Conservation (phyloP, 495 filamentous ascomycete species). For the Hyaloscypha variabilis region DNA sequence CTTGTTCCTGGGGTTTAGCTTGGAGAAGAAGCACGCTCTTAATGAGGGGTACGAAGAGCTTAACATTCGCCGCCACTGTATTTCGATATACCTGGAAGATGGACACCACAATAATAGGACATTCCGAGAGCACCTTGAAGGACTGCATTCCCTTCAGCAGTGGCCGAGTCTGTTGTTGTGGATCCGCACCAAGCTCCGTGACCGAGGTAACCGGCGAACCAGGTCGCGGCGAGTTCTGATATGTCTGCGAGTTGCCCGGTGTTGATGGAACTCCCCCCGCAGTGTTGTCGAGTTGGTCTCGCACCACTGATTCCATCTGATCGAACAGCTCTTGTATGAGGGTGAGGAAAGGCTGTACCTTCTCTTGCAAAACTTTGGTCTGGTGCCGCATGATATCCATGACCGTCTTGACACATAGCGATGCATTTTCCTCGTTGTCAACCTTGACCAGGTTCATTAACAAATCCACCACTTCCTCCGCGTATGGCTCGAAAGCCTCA, state of each 20-base stretch:
- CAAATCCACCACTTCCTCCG: constrained; percentile 81
- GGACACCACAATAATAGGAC: constrained; percentile 97
- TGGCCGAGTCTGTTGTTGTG: constrained; percentile 75
- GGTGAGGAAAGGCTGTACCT: constrained; percentile 87
- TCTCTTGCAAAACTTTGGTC: constrained; percentile 70
- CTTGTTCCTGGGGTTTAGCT: constrained; percentile 91
- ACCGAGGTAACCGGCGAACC: constrained; percentile 83
- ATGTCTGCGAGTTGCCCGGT: constrained; percentile 63
- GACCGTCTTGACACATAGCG: constrained; percentile 95
- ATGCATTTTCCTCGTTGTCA: constrained; percentile 98
- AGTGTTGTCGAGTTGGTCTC: constrained; percentile 86
- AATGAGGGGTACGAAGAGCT: constrained; percentile 89
- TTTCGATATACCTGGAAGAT: constrained; percentile 90
- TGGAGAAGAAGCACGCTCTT: constrained; percentile 87
- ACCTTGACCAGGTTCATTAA: constrained; percentile 83
- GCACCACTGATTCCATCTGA: constrained; percentile 88
- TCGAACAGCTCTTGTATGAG: constrained; percentile 96
- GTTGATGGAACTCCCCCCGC: constrained; percentile 72
- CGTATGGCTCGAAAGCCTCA: constrained; percentile 84
- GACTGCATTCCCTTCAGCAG: constrained; percentile 93
- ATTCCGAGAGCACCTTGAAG: constrained; percentile 97
- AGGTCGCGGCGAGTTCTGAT: constrained; percentile 83
- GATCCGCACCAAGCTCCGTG: constrained; percentile 73
- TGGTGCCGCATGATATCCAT: constrained; percentile 96
- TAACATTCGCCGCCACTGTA: constrained; percentile 82